phyloP scores from a whole-genome alignment of 1,284 basidiomycete genomes.

The Neotropicomus parvogracilis region DNA sequence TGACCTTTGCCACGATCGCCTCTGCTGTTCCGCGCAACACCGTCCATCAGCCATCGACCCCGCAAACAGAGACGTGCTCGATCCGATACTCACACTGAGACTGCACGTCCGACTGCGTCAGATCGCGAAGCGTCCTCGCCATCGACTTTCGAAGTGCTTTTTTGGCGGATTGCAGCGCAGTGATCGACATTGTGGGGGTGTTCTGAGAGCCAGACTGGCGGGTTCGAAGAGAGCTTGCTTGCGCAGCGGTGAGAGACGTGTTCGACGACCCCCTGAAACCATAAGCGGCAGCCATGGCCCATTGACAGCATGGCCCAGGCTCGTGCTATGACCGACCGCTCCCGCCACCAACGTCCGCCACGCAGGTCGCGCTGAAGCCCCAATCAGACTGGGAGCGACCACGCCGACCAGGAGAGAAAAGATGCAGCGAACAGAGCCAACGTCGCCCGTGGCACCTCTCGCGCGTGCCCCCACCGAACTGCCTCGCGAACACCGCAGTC shows the following conservation, averaged over 20 bases:
- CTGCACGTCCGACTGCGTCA: slow-evolving; percentile 45
- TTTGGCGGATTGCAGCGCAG: slow-evolving; percentile 32
- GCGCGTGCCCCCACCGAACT: slow-evolving; percentile 47
- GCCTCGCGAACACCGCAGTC: slow-evolving; percentile 47
- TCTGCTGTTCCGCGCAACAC: slow-evolving; percentile 45
- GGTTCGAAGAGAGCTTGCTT: too few species aligned
- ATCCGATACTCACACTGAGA: slow-evolving; percentile 50
- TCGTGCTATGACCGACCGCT: too few species aligned
- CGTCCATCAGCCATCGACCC: neutral
- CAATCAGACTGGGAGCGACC: neutral
- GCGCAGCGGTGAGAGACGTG: too few species aligned
- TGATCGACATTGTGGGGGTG: slow-evolving; percentile 31
- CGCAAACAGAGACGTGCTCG: neutral
- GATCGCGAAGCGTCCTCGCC: slow-evolving; percentile 39
- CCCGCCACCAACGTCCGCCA: slow-evolving; percentile 14
- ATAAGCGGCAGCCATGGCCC: slow-evolving; percentile 2
- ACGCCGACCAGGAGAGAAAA: too few species aligned
- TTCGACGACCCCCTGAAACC: neutral
- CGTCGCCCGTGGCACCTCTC: slow-evolving; percentile 52
- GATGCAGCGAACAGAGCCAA: slow-evolving; percentile 32
- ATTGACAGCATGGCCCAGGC: too few species aligned
- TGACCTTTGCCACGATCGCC: slow-evolving; percentile 46
- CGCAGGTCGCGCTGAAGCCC: slow-evolving; percentile 27
- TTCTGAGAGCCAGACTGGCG: slow-evolving; percentile 3
- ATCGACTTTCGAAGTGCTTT: slow-evolving; percentile 57